Evolutionary conservation across 2,329 filamentous ascomycete species (phyloP).

Genomic region (Chalaropsis ovoidea): DNA sequence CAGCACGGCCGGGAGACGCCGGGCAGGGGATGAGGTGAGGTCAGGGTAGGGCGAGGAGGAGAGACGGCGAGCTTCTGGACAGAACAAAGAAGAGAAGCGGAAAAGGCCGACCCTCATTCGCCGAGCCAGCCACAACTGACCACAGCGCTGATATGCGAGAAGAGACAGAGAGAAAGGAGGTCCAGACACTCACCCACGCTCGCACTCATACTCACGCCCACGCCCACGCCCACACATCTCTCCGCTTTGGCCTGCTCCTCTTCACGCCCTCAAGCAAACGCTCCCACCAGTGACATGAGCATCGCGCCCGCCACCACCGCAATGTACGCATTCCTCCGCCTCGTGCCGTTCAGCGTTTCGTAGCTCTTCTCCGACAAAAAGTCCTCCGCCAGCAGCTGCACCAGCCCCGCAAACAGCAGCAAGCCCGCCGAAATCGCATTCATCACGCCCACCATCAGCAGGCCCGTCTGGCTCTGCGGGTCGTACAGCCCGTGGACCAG

Average conservation of each 20-base stretch:
- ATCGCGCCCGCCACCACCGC: constrained; percentile 54
- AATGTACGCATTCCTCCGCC: constrained; percentile 51
- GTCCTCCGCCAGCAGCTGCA: constrained; percentile 76
- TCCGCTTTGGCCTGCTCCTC: not conserved
- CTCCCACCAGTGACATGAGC: constrained; percentile 62
- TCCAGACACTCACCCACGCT: too few relatives aligned
- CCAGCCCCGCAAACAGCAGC: constrained; percentile 69
- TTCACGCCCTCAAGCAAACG: constrained; percentile 48
- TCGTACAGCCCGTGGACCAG: constrained; percentile 70
- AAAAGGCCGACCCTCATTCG: not conserved
- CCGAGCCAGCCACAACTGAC: too few relatives aligned
- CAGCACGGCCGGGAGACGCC: not conserved
- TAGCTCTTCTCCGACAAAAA: constrained; percentile 70
- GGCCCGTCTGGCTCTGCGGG: constrained; percentile 61
- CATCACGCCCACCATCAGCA: constrained; percentile 77
- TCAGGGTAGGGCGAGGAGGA: too few relatives aligned
- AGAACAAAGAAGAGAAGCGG: not conserved
- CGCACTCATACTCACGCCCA: too few relatives aligned
- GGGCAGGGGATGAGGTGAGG: too few relatives aligned
- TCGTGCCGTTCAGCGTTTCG: constrained; percentile 51
- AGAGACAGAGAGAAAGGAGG: not conserved
- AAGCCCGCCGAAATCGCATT: constrained; percentile 76
- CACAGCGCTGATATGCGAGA: not conserved
- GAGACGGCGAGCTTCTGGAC: too few relatives aligned
- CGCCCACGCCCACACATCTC: not conserved